phyloP scores from a whole-genome alignment of 2,329 filamentous ascomycete genomes.

The Fusarium transvaalense region DNA sequence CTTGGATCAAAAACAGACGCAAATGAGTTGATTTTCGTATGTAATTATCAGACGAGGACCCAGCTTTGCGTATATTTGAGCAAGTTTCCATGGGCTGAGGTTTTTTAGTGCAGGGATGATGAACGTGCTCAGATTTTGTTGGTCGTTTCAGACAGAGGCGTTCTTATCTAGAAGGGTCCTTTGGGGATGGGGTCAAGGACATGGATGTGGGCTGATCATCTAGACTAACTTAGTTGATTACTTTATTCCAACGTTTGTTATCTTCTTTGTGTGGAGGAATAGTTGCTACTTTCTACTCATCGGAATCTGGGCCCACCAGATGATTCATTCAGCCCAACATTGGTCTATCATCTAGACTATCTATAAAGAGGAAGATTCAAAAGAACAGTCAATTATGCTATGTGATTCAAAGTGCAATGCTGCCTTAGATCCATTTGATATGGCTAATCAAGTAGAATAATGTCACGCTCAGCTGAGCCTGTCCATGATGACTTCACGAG shows the following conservation, averaged over 20 bases:
- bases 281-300: not conserved
- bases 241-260: conserved; percentile 16
- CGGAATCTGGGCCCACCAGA: not conserved
- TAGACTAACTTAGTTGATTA: not conserved
- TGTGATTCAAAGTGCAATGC: not conserved
- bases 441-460: not conserved
- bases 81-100: conserved; percentile 42
- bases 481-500: not conserved
- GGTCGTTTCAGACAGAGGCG: not conserved
- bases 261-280: not conserved
- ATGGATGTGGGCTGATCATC: not conserved
- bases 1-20: not conserved
- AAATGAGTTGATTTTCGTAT: conserved; percentile 4
- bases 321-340: not conserved
- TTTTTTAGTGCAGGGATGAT: conserved; percentile 20
- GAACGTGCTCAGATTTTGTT: conserved; percentile 12
- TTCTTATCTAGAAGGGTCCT: not conserved
- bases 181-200: not conserved
- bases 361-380: not conserved
- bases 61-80: conserved; percentile 44
- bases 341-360: not conserved
- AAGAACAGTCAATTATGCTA: not conserved
- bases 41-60: conserved; percentile 22
- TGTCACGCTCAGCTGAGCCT: not conserved
- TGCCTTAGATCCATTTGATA: not conserved